Base-by-base conservation (phyloP, 257 asterid genomes). In the Eucommia ulmoides region DNA sequence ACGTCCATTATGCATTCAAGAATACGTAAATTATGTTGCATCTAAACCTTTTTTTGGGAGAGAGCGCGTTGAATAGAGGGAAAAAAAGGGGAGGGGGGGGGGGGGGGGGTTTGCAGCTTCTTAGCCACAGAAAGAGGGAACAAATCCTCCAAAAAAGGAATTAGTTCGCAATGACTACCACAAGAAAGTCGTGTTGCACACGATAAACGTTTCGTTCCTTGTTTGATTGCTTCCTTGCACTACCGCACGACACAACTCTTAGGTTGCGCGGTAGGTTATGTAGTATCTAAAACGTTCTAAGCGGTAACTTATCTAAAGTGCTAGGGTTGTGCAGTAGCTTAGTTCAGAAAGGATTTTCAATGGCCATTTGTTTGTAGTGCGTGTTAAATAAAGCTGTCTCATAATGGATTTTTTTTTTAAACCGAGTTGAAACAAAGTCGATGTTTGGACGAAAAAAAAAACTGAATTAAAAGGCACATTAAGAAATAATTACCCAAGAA, bases 401-500 rank as follows among this genome's bases (percentile, higher is more conserved):
- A n/a, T n/a, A n/a, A n/a, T n/a, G n/a, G n/a, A n/a, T n/a, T n/a
- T n/a, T n/a, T n/a, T n/a, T n/a, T n/a, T n/a, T n/a, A n/a, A n/a
- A n/a, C n/a, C n/a, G n/a, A n/a, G n/a, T n/a, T 35, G n/a, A 35
- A 10, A 18, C 16, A 35, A 2, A 35, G n/a, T 35, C 44, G 2
- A 35, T 2, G 44, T 3, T 35, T 35, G 15, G n/a, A 35, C 15
- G 11, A 9, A 18, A 35, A 35, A 35, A 35, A 9, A 10, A 35
- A 10, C 11, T 35, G n/a, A 2, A 2, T 1, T 15, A 29, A 35
- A 35, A 35, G 44, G 44, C 44, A 35, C 3, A 22, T 33, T n/a
- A 14, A 48, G 20, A 44, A 59, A 42, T 69, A 44, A 19, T 67
- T 85, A 89, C 94, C 96, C 96, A 57, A 83, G 98, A 45, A 85